phyloP scores from a whole-genome alignment of 2,329 filamentous ascomycete genomes.

The Aspergillus costaricaensis region DNA sequence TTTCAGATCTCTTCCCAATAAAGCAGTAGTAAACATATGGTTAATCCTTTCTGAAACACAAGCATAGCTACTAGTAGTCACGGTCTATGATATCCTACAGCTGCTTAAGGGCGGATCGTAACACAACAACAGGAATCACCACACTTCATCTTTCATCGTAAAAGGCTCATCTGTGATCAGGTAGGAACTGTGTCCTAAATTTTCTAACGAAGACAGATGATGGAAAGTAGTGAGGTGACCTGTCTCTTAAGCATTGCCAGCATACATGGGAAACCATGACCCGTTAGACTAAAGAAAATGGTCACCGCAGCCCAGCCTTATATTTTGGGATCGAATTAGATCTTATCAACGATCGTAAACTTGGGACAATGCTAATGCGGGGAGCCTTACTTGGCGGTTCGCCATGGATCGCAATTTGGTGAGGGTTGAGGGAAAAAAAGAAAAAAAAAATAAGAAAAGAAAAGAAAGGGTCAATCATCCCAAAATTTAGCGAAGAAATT shows the following conservation, averaged over 20 bases:
- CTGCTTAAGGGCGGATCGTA: too few relatives aligned
- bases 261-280: background rate
- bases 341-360: background rate
- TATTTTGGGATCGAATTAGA: background rate
- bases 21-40: background rate
- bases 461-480: too few relatives aligned
- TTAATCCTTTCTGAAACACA: background rate
- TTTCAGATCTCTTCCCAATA: slow-evolving; percentile 25
- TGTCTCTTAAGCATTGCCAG: background rate
- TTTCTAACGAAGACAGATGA: background rate
- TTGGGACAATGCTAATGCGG: background rate
- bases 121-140: too few relatives aligned
- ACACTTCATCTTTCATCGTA: too few relatives aligned
- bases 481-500: too few relatives aligned
- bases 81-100: background rate
- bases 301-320: background rate
- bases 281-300: background rate
- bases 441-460: too few relatives aligned
- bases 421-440: background rate
- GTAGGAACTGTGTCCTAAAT: background rate
- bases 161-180: too few relatives aligned
- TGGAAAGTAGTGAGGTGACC: background rate
- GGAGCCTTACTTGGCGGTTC: slow-evolving; percentile 6
- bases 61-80: background rate
- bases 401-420: slow-evolving; percentile 11